Percentiles rank a stretch among this genome's conserved stretches.
Evolutionary conservation across 2,329 filamentous ascomycete genomes (phyloP).

Genomic region (Alternaria sp.): DNA sequence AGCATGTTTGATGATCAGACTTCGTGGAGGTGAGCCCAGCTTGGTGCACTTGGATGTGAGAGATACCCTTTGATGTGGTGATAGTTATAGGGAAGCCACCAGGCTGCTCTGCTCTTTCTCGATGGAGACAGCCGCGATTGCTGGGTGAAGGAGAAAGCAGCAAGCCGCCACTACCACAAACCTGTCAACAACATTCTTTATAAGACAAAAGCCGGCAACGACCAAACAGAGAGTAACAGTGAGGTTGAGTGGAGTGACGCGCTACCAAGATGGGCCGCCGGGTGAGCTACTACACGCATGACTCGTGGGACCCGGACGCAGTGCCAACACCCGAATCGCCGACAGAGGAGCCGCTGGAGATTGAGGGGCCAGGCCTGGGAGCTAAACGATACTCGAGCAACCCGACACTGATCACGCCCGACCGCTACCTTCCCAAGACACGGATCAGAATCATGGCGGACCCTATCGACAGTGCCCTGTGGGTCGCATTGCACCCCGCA

Average conservation of each 20-base stretch:
- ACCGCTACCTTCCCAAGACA: constrained; percentile 5
- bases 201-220: not conserved
- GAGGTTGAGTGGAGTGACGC: constrained; percentile 17
- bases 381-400: constrained; percentile 24
- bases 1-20: not conserved
- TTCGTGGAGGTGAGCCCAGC: not conserved
- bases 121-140: constrained; percentile 3
- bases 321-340: constrained; percentile 25
- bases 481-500: constrained; percentile 46
- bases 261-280: constrained; percentile 22
- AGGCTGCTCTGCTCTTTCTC: not conserved
- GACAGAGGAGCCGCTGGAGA: constrained; percentile 21
- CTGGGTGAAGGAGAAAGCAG: not conserved
- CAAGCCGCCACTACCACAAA: not conserved
- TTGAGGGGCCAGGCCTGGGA: constrained; percentile 33
- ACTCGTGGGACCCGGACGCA: constrained; percentile 27
- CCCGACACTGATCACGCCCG: constrained; percentile 27
- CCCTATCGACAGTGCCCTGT: constrained; percentile 75
- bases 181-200: not conserved
- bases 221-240: constrained; percentile 5
- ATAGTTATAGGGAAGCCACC: not conserved
- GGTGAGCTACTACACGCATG: constrained; percentile 20
- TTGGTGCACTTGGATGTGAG: not conserved
- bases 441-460: constrained; percentile 43
- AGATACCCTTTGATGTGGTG: not conserved